A percentile compares a stretch with the other conserved stretches of the same genome.
Evolutionary conservation across 441 rosid species (phyloP).

Genomic region (Euphorbia celastroides): DNA sequence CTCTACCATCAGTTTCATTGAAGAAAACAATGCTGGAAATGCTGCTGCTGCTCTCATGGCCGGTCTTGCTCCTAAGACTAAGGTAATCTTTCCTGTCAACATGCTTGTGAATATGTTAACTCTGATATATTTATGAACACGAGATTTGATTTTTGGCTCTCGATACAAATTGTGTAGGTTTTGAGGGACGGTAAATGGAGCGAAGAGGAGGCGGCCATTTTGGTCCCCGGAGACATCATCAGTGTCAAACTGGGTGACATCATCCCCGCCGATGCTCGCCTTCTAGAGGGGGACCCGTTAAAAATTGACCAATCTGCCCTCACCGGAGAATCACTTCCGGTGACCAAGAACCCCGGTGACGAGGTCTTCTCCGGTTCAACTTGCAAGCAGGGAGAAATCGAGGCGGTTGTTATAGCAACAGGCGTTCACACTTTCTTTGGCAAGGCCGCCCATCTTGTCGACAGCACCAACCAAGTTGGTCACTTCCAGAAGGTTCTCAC

Average conservation of each 20-base stretch:
- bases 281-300: constrained; percentile 64
- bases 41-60: constrained; percentile 99
- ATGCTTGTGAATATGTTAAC: no score
- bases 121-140: no score
- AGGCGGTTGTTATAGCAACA: constrained; percentile 61
- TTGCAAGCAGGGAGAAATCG: constrained; percentile 66
- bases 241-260: constrained; percentile 58
- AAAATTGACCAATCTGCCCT: constrained; percentile 66
- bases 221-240: constrained; percentile 84
- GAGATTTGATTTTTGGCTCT: no score
- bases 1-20: constrained; percentile 87
- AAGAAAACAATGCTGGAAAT: constrained; percentile 95
- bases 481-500: constrained; percentile 85
- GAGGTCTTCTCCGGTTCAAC: constrained; percentile 67
- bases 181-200: constrained; percentile 81
- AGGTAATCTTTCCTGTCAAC: constrained; percentile 35
- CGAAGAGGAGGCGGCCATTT: constrained; percentile 80
- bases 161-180: no score
- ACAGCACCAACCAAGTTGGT: constrained; percentile 61
- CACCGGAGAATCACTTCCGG: constrained; percentile 63
- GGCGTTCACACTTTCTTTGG: constrained; percentile 71
- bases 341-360: constrained; percentile 47
- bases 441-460: constrained; percentile 71
- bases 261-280: constrained; percentile 66
- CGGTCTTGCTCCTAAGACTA: constrained; percentile 90